phyloP scores from a whole-genome alignment of 495 filamentous ascomycete species.

The Talaromyces thailandensis region DNA sequence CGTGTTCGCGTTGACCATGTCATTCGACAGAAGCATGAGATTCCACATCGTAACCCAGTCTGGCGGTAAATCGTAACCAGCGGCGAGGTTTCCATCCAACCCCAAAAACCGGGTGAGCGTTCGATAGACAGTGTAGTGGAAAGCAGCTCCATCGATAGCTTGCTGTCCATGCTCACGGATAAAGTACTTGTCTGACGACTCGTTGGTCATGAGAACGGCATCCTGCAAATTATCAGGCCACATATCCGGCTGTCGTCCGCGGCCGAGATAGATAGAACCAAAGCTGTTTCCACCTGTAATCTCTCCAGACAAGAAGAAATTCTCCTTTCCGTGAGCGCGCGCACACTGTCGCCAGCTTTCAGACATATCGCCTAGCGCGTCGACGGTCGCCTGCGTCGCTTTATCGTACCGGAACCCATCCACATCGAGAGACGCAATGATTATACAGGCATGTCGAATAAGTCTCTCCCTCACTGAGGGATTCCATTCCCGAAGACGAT shows the following conservation, averaged over 20 bases:
- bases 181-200: constrained; percentile 37
- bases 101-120: constrained; percentile 58
- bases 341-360: constrained; percentile 48
- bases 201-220: constrained; percentile 36
- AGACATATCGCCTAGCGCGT: constrained; percentile 51
- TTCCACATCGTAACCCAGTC: constrained; percentile 59
- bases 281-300: constrained; percentile 56
- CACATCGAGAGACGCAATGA: constrained; percentile 55
- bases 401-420: constrained; percentile 67
- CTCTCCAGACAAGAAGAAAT: constrained; percentile 59
- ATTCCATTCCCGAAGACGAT: constrained; percentile 64
- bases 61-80: constrained; percentile 49
- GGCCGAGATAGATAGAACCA: constrained; percentile 57
- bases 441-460: constrained; percentile 56
- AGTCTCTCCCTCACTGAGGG: constrained; percentile 51
- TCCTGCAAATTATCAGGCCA: constrained; percentile 35
- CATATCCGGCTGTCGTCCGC: constrained; percentile 51
- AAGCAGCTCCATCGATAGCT: constrained; percentile 58
- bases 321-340: constrained; percentile 43
- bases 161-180: constrained; percentile 46
- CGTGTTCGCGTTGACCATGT: constrained; percentile 56
- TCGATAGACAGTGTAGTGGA: constrained; percentile 66
- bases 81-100: constrained; percentile 52
- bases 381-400: constrained; percentile 55
- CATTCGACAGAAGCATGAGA: constrained; percentile 52